These are phyloP conservation scores for Aulographum hederae DNA, from an alignment of 2,329 filamentous ascomycete genomes.

Conservation along the genomic window DNA sequence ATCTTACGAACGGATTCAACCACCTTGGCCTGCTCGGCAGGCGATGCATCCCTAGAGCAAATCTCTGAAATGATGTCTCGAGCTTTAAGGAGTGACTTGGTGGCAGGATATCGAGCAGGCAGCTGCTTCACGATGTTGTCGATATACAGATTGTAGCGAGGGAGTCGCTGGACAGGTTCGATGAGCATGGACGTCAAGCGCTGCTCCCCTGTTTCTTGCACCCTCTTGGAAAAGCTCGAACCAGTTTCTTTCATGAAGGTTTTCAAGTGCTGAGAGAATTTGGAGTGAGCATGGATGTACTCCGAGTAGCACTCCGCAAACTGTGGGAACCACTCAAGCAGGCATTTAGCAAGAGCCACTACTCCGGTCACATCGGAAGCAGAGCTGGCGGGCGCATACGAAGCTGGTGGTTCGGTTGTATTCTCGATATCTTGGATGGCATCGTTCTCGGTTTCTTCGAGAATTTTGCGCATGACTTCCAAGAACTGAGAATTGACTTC, in stretches of 20 bases:
- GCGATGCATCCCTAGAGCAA: slow-evolving; percentile 69
- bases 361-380: slow-evolving; percentile 59
- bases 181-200: slow-evolving; percentile 80
- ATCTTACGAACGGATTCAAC: slow-evolving; percentile 58
- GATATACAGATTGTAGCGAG: slow-evolving; percentile 88
- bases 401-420: slow-evolving; percentile 16
- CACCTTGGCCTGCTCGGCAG: slow-evolving; percentile 44
- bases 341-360: slow-evolving; percentile 57
- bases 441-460: slow-evolving; percentile 70
- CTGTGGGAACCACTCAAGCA: slow-evolving; percentile 82
- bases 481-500: slow-evolving; percentile 69
- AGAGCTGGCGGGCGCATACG: slow-evolving; percentile 14
- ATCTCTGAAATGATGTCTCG: slow-evolving; percentile 92
- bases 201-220: slow-evolving; percentile 78
- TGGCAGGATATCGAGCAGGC: slow-evolving; percentile 68
- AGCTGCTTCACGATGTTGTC: slow-evolving; percentile 83
- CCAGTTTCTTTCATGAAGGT: slow-evolving; percentile 57
- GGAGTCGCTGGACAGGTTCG: slow-evolving; percentile 85
- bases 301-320: slow-evolving; percentile 85
- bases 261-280: slow-evolving; percentile 68
- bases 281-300: slow-evolving; percentile 79
- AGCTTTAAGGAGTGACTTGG: slow-evolving; percentile 69
- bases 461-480: slow-evolving; percentile 52
- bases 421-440: slow-evolving; percentile 60
- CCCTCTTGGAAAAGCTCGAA: slow-evolving; percentile 64